These are phyloP conservation scores for Iberis pinnata DNA, from an alignment of 345 rosid species.

Conservation along the genomic window DNA sequence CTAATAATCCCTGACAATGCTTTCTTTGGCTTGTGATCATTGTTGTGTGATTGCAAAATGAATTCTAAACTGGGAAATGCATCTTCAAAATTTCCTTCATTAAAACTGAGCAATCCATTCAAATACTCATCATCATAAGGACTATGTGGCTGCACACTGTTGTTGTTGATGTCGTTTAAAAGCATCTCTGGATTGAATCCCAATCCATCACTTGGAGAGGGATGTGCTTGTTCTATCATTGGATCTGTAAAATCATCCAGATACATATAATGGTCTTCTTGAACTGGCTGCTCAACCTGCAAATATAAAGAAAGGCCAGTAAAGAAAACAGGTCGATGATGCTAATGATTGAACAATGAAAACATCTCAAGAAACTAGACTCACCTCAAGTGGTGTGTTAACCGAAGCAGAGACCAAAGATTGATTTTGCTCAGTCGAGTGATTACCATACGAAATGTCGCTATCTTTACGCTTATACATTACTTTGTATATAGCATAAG, in stretches of 20 bases:
- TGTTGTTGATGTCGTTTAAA: not conserved
- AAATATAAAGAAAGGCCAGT: not conserved
- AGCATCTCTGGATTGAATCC: not conserved
- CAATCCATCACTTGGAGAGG: not conserved
- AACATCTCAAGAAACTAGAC: not conserved
- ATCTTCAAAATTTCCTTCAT: not conserved
- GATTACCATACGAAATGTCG: not conserved
- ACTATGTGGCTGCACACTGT: not conserved
- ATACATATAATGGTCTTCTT: no score
- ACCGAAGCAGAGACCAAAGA: not conserved
- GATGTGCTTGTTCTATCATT: not conserved
- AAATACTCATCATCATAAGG: conserved; percentile 2
- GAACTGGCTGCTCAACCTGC: conserved; percentile 9
- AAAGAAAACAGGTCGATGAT: not conserved
- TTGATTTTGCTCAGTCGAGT: conserved; percentile 2
- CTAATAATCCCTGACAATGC: conserved; percentile 9
- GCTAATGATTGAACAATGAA: not conserved
- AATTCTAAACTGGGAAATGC: not conserved
- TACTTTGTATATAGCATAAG: conserved; percentile 21
- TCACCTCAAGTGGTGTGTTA: conserved; percentile 9
- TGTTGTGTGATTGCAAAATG: not conserved
- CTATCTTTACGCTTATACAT: no score
- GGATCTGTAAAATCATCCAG: conserved; percentile 5
- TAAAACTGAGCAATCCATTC: not conserved
- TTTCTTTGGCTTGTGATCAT: conserved; percentile 14